These are phyloP conservation scores for Fusarium sp. DNA, from an alignment of 2,329 filamentous ascomycete genomes.

Conservation along the genomic window DNA sequence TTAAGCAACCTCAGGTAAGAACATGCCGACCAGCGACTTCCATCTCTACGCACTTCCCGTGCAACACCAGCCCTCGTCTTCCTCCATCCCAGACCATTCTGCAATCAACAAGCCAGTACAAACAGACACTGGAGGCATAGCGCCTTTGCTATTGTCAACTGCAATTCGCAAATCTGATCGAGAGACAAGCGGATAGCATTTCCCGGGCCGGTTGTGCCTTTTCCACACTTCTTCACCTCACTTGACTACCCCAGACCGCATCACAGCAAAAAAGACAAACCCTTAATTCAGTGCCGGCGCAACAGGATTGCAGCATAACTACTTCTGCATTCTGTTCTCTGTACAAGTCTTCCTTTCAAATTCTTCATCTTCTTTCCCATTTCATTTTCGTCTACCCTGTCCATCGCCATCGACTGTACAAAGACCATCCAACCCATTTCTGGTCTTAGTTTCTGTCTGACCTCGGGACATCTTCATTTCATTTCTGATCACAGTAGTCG, in stretches of 20 bases:
- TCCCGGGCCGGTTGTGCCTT: constrained; percentile 8
- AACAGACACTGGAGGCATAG: constrained; percentile 10
- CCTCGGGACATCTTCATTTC: neutral
- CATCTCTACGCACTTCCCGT: constrained; percentile 9
- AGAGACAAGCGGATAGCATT: constrained; percentile 21
- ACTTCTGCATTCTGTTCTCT: constrained; percentile 11
- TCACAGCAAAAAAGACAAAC: constrained; percentile 18
- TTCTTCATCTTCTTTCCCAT: neutral
- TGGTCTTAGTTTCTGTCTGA: neutral
- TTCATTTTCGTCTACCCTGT: neutral
- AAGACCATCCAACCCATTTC: neutral
- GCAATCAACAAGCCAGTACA: constrained; percentile 21
- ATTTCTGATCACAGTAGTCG: too few species aligned
- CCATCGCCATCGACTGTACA: neutral
- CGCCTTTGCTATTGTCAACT: constrained; percentile 14
- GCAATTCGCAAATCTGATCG: constrained; percentile 14
- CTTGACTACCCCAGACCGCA: constrained; percentile 28
- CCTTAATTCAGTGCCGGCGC: constrained; percentile 33
- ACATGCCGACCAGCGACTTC: constrained; percentile 1
- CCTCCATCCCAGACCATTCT: constrained; percentile 8
- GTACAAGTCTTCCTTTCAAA: neutral
- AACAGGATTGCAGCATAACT: constrained; percentile 33
- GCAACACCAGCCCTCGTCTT: constrained; percentile 21
- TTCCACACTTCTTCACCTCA: constrained; percentile 3
- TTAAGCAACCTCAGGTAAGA: constrained; percentile 20